Percentiles rank a stretch among this genome's conserved stretches.
Evolutionary conservation across 176 grass and related monocot species (phyloP).

Genomic region (Juncus inflexus): DNA sequence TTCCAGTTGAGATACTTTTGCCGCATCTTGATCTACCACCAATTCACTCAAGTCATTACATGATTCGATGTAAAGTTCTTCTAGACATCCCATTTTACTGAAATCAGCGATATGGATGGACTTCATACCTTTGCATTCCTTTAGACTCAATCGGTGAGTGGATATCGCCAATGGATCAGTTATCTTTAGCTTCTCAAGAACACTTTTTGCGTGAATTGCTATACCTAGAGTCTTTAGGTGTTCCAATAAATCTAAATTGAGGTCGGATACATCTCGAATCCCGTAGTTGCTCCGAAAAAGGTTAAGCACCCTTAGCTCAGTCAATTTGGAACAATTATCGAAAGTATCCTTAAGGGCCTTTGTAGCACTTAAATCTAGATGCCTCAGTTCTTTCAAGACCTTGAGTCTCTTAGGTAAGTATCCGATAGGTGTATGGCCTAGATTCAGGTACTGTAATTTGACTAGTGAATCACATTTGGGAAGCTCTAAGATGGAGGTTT

Average conservation of each 20-base stretch:
- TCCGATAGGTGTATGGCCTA: conserved; percentile 53
- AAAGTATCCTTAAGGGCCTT: conserved; percentile 44
- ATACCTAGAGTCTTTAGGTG: conserved; percentile 48
- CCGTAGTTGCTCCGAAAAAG: conserved; percentile 69
- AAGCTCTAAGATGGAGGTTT: conserved; percentile 50
- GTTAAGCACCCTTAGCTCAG: conserved; percentile 50
- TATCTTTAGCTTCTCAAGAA: conserved; percentile 56
- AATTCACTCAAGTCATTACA: conserved; percentile 52
- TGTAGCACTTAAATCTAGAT: conserved; percentile 69
- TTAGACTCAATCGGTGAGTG: conserved; percentile 51
- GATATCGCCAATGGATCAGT: conserved; percentile 58
- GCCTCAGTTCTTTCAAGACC: conserved; percentile 54
- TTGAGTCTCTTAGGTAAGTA: conserved; percentile 42
- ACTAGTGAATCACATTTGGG: conserved; percentile 44
- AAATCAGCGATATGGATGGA: conserved; percentile 58
- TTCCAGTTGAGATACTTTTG: conserved; percentile 31
- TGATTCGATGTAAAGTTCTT: conserved; percentile 61
- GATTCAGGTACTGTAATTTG: conserved; percentile 47
- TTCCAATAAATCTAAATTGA: conserved; percentile 53
- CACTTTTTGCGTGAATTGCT: conserved; percentile 58
- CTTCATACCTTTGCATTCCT: conserved; percentile 49
- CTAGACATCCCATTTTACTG: conserved; percentile 51
- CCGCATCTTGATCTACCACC: conserved; percentile 24
- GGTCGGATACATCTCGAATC: conserved; percentile 39
- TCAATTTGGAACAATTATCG: conserved; percentile 64